Conservation (phyloP, 148 eudicot species). For the Amaranthus hypochondriacus region DNA sequence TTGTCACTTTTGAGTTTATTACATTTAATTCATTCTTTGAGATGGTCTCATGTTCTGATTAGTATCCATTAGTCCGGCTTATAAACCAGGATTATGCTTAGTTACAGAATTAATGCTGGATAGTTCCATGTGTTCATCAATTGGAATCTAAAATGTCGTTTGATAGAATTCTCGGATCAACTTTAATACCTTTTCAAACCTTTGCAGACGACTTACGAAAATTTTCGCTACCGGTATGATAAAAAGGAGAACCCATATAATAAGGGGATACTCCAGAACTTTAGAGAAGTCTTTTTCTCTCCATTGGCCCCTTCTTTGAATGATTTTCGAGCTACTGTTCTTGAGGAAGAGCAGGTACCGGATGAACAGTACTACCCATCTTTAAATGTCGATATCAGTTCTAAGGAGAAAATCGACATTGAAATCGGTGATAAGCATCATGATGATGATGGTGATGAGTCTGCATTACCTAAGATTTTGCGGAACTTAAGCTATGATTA, state of each 20-base stretch:
- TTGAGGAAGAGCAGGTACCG: constrained; percentile 38
- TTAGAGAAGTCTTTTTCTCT: constrained; percentile 64
- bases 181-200: constrained; percentile 5
- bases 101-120: neutral
- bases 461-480: constrained; percentile 71
- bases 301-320: constrained; percentile 51
- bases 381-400: constrained; percentile 35
- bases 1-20: constrained; percentile 2
- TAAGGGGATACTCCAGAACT: constrained; percentile 48
- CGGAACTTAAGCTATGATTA: constrained; percentile 65
- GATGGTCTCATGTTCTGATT: neutral
- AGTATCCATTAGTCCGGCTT: neutral
- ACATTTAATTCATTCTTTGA: neutral
- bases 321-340: constrained; percentile 56
- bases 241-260: constrained; percentile 81
- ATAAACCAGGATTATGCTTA: neutral
- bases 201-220: constrained; percentile 92
- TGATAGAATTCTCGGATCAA: constrained; percentile 10
- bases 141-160: no score
- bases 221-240: constrained; percentile 77
- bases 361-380: constrained; percentile 30
- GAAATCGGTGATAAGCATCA: constrained; percentile 53
- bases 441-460: constrained; percentile 32
- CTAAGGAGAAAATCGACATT: constrained; percentile 73
- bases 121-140: no score